These are phyloP conservation scores for Oidiodendron maius DNA, from an alignment of 495 filamentous ascomycete species.

Conservation along the genomic window DNA sequence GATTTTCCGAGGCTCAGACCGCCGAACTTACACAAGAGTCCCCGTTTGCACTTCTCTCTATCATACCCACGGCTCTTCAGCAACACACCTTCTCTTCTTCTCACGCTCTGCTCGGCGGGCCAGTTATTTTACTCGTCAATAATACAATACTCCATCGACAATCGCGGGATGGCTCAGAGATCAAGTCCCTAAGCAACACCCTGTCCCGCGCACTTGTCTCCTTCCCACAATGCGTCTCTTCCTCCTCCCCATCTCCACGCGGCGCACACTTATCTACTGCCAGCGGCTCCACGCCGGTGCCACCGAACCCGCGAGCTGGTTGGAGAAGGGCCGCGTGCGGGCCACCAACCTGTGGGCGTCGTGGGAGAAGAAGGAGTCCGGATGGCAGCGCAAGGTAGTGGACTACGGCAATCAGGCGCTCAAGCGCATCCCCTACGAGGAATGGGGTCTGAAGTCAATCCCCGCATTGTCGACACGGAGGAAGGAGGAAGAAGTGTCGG, in stretches of 20 bases:
- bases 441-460: constrained; percentile 95
- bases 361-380: constrained; percentile 79
- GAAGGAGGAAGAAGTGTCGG: constrained; percentile 54
- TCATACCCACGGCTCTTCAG: too few relatives aligned
- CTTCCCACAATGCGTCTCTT: constrained; percentile 81
- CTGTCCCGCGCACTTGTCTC: too few relatives aligned
- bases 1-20: too few relatives aligned
- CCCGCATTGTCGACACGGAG: constrained; percentile 71
- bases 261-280: constrained; percentile 89
- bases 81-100: too few relatives aligned
- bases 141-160: not conserved
- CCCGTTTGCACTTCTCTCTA: too few relatives aligned
- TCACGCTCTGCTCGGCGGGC: too few relatives aligned
- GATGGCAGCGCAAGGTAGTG: constrained; percentile 84
- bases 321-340: constrained; percentile 61
- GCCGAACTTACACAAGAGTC: too few relatives aligned
- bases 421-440: constrained; percentile 85
- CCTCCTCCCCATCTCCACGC: constrained; percentile 88
- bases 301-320: constrained; percentile 40
- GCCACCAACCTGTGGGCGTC: constrained; percentile 69
- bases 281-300: constrained; percentile 55
- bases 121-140: too few relatives aligned
- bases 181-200: not conserved
- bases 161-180: not conserved
- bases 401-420: constrained; percentile 80